Percentiles rank a stretch among this genome's conserved stretches.
Evolutionary conservation across 106 monocot genomes (phyloP).

Genomic region (Dendrobium nobile): DNA sequence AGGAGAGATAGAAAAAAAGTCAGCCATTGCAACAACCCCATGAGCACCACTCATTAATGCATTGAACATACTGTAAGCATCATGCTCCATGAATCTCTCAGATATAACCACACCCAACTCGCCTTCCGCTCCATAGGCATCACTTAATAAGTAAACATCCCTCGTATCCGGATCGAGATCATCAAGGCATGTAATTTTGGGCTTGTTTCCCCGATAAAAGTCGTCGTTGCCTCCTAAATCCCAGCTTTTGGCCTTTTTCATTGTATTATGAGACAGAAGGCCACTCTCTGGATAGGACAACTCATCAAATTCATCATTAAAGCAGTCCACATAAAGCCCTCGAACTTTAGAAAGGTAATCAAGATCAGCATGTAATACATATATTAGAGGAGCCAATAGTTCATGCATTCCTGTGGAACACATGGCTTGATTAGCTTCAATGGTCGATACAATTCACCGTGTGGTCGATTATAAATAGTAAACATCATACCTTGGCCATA

Average conservation of each 20-base stretch:
- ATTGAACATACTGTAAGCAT: slow-evolving; percentile 77
- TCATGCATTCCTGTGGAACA: slow-evolving; percentile 70
- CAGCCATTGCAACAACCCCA: slow-evolving; percentile 63
- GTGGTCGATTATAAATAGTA: background rate
- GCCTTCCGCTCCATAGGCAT: slow-evolving; percentile 81
- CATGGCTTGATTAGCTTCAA: background rate
- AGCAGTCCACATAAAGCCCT: slow-evolving; percentile 44
- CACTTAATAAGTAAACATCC: slow-evolving; percentile 53
- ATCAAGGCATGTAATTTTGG: slow-evolving; percentile 24
- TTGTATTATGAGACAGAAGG: slow-evolving; percentile 23
- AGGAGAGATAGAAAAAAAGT: slow-evolving; percentile 51
- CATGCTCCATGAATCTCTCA: slow-evolving; percentile 83
- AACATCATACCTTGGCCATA: slow-evolving; percentile 61
- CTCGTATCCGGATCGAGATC: slow-evolving; percentile 61
- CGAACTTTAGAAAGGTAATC: slow-evolving; percentile 45
- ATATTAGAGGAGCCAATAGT: slow-evolving; percentile 78
- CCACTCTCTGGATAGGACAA: slow-evolving; percentile 42
- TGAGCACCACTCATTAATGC: slow-evolving; percentile 56
- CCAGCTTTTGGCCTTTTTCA: slow-evolving; percentile 20
- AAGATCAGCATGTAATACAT: slow-evolving; percentile 66
- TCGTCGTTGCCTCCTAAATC: slow-evolving; percentile 3
- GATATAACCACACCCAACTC: slow-evolving; percentile 74
- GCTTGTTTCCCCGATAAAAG: background rate
- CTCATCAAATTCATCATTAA: slow-evolving; percentile 70
- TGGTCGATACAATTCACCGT: background rate